Conservation (phyloP, 257 asterid genomes). For the Ocimum tenuiflorum region DNA sequence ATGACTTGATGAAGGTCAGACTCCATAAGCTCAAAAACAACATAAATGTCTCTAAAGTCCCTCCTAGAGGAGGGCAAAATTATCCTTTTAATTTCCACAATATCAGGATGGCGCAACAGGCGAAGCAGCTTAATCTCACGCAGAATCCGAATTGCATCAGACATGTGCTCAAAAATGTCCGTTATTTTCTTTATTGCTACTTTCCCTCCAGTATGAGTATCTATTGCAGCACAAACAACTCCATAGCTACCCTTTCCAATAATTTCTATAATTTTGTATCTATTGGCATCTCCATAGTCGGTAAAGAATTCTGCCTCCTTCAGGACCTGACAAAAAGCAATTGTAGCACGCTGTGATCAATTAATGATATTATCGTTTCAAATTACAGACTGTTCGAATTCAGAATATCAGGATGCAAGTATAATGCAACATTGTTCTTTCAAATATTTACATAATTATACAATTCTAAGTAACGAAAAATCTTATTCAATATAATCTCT, state of each 20-base stretch:
- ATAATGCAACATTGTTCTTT: neutral
- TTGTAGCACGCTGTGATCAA: slow-evolving; percentile 17
- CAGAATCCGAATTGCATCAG: slow-evolving; percentile 87
- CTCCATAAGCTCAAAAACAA: slow-evolving; percentile 96
- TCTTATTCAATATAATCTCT: no score
- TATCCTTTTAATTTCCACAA: slow-evolving; percentile 85
- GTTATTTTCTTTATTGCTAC: slow-evolving; percentile 94
- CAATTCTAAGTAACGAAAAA: neutral
- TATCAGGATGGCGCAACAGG: slow-evolving; percentile 87
- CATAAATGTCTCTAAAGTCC: slow-evolving; percentile 82
- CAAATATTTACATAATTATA: neutral
- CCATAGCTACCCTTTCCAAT: slow-evolving; percentile 97
- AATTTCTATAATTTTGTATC: slow-evolving; percentile 77
- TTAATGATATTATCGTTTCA: neutral
- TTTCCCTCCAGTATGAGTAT: slow-evolving; percentile 86
- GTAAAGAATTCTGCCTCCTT: slow-evolving; percentile 79
- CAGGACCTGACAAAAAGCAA: slow-evolving; percentile 44
- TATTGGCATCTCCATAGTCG: slow-evolving; percentile 84
- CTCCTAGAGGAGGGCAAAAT: slow-evolving; percentile 87
- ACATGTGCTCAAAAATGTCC: slow-evolving; percentile 75
- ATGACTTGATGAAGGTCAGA: slow-evolving; percentile 98
- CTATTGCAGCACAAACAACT: slow-evolving; percentile 90
- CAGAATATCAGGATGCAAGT: no score
- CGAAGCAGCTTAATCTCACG: slow-evolving; percentile 92
- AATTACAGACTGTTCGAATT: no score